These are phyloP conservation scores for Rhizopogon vesiculosus DNA, from an alignment of 768 basidiomycete genomes.

Conservation along the genomic window DNA sequence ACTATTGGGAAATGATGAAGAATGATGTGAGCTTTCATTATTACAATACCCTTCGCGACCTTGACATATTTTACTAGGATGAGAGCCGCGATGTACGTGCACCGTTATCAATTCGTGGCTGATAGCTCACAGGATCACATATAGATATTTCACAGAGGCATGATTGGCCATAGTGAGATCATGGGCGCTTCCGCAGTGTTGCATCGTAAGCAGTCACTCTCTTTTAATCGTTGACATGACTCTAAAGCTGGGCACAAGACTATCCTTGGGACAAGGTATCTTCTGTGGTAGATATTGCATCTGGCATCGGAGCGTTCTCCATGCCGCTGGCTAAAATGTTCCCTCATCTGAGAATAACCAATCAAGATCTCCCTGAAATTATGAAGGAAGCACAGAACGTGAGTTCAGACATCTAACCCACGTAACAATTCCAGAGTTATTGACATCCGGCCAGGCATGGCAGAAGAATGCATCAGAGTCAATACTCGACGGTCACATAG, in stretches of 20 bases:
- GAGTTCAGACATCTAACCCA: background rate
- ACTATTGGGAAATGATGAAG: conserved; percentile 20
- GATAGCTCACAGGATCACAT: background rate
- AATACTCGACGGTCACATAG: conserved; percentile 11
- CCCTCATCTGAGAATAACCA: conserved; percentile 20
- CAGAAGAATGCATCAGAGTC: conserved; percentile 8
- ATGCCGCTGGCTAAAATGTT: conserved; percentile 18
- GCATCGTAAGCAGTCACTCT: conserved; percentile 9
- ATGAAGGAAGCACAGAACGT: conserved; percentile 17
- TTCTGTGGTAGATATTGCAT: conserved; percentile 25
- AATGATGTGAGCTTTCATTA: conserved; percentile 10
- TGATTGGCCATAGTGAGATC: conserved; percentile 14
- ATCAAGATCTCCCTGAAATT: conserved; percentile 27
- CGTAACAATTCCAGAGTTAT: background rate
- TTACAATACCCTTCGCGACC: background rate
- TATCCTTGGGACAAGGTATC: conserved; percentile 20
- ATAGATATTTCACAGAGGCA: conserved; percentile 19
- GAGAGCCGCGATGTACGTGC: conserved; percentile 13
- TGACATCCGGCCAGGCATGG: conserved; percentile 7
- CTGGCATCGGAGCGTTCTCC: conserved; percentile 25
- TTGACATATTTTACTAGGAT: conserved; percentile 1
- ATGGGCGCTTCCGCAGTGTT: conserved; percentile 19
- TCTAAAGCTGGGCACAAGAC: conserved; percentile 6
- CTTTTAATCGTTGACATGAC: background rate
- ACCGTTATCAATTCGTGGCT: too few relatives aligned